Evolutionary conservation across 331 rosid species (phyloP), one percentile per base, ranked within the genome.

Genomic region (Cydonia oblonga): DNA sequence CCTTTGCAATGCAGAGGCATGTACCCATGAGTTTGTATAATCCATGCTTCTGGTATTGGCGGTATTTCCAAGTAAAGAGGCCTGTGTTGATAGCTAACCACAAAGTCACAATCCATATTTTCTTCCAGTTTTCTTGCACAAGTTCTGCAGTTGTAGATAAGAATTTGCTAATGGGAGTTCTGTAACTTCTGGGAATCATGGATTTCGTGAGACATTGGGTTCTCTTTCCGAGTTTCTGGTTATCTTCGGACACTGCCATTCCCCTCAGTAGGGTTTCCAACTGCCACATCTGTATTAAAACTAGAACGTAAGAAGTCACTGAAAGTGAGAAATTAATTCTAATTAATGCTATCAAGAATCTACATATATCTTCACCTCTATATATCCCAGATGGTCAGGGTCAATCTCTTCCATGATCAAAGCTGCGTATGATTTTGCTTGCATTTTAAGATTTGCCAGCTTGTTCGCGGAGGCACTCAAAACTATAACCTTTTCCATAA

Each of bases 391-490:
- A 57, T 86, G 89, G 76, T 93, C 97, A 9, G 97, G 96, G 68
- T 93, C 98, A 70, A 93, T 87, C 82, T 89, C 84, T 82, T 93
- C 98, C 98, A 89, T 93, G 75, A 93, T 90, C 73, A 93, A 84
- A 77, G 96, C 23, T 73, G 91, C 91, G 84, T 90, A 89, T 22
- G 29, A 62, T 49, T 78, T 69, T 22, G 96, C 87, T 71, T 89
- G 88, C 13, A 69, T 51, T 79, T 90, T 88, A 49, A 93, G 87
- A 67, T 85, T 93, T 24, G 78, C 83, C 65, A 93, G 81, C 75
- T 74, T 89, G 86, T 93, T 93, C n/a, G 97, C 84, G 0, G 97
- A 85, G 69, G 97, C 97, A 49, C 97, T 93, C 88, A 90, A 78
- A 70, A 89, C 79, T 84, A 93, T 79, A 84, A 93, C 90, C 97